A percentile compares a stretch with the other conserved stretches of the same genome.
phyloP scores from a whole-genome alignment of 495 filamentous ascomycete species.

The Wilcoxina mikolae region DNA sequence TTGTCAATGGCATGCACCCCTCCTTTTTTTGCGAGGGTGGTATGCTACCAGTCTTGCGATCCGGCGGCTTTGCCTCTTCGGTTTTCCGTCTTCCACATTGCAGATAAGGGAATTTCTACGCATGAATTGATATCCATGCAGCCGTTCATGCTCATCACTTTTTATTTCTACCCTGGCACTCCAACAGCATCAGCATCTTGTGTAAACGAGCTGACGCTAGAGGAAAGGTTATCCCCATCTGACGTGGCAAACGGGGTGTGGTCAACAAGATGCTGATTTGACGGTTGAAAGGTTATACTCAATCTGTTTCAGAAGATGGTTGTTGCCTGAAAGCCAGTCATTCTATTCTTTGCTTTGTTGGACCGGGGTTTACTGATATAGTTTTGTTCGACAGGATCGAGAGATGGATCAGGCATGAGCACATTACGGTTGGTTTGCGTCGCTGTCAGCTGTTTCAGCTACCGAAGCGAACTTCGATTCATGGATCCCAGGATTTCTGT shows the following conservation, averaged over 20 bases:
- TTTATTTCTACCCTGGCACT: slow-evolving; percentile 16
- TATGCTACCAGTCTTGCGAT: slow-evolving; percentile 16
- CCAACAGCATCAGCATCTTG: slow-evolving; percentile 12
- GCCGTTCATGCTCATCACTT: slow-evolving; percentile 25
- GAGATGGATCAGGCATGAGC: neutral
- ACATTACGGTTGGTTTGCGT: neutral
- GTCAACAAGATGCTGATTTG: slow-evolving; percentile 1
- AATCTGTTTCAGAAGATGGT: slow-evolving; percentile 3
- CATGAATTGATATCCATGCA: slow-evolving; percentile 23
- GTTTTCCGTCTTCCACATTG: slow-evolving; percentile 22
- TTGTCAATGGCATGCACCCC: slow-evolving; percentile 24
- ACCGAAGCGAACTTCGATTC: neutral
- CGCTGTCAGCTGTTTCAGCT: neutral
- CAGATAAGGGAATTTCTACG: slow-evolving; percentile 28
- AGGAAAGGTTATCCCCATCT: slow-evolving; percentile 25
- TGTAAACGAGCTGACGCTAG: slow-evolving; percentile 27
- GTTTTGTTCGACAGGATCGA: slow-evolving; percentile 1
- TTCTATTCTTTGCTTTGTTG: slow-evolving; percentile 1
- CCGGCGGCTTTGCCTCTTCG: slow-evolving; percentile 28
- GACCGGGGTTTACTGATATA: neutral
- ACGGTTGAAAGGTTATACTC: neutral
- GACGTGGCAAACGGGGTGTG: slow-evolving; percentile 30
- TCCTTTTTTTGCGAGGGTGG: slow-evolving; percentile 9
- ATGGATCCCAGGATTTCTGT: neutral
- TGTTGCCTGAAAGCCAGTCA: neutral